phyloP scores from a whole-genome alignment of 768 basidiomycete genomes.

The Brasilioporus rufonigricans region DNA sequence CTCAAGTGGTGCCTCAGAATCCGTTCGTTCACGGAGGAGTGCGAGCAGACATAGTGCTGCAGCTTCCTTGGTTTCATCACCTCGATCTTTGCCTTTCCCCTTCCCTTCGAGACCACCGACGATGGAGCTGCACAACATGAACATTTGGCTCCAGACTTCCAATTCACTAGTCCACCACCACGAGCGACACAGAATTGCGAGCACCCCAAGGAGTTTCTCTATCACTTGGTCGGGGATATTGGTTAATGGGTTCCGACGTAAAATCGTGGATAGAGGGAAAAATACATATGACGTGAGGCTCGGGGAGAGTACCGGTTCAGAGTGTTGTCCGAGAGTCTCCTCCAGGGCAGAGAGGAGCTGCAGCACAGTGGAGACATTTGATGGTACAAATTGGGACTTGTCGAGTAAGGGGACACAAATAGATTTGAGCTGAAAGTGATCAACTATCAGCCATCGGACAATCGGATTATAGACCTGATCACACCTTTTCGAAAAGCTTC shows the following conservation, averaged over 20 bases:
- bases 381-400: conserved; percentile 59
- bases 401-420: conserved; percentile 81
- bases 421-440: conserved; percentile 49
- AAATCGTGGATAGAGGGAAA: conserved; percentile 82
- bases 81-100: conserved; percentile 63
- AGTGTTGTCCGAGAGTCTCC: conserved; percentile 42
- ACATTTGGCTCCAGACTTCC: conserved; percentile 79
- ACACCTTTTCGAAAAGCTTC: conserved; percentile 40
- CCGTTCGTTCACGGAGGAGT: conserved; percentile 54
- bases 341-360: conserved; percentile 56
- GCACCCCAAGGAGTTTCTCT: conserved; percentile 63
- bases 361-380: conserved; percentile 45
- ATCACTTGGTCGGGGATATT: conserved; percentile 78
- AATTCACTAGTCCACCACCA: conserved; percentile 87
- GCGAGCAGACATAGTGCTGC: conserved; percentile 64
- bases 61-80: conserved; percentile 81
- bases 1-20: conserved; percentile 40
- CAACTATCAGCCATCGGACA: neutral
- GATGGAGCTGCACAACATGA: conserved; percentile 69
- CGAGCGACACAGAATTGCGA: conserved; percentile 58
- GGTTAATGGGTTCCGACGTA: conserved; percentile 69
- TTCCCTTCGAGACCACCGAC: conserved; percentile 64
- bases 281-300: conserved; percentile 80
- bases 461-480: neutral
- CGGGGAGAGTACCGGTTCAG: conserved; percentile 43